Evolutionary conservation across 192 early-diverging fungal genomes (phyloP).

Genomic region (Podila horticola): DNA sequence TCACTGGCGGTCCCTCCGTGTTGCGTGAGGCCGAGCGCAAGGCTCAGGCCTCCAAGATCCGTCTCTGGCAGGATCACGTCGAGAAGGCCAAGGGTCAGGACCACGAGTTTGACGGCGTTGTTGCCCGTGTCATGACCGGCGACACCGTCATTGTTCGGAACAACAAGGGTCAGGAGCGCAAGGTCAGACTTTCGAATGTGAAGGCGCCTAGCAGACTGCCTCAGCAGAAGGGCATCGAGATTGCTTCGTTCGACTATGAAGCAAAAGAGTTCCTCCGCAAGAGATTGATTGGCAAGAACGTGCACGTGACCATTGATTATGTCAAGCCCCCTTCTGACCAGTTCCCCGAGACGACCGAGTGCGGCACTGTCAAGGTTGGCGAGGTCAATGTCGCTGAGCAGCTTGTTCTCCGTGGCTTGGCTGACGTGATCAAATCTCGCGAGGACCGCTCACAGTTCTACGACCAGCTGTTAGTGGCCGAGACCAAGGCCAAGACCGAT

Average conservation of each 20-base stretch:
- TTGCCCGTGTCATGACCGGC: conserved; percentile 63
- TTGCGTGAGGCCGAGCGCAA: conserved; percentile 82
- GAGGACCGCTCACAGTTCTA: conserved; percentile 87
- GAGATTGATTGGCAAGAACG: conserved; percentile 88
- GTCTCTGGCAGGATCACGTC: conserved; percentile 89
- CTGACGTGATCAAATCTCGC: conserved; percentile 87
- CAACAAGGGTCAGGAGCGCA: conserved; percentile 48
- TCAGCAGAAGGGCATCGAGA: conserved; percentile 71
- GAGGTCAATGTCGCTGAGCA: conserved; percentile 68
- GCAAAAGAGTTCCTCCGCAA: conserved; percentile 91
- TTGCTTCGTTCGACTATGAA: conserved; percentile 85
- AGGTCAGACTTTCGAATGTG: conserved; percentile 43
- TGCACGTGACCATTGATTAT: conserved; percentile 80
- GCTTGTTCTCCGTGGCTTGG: conserved; percentile 76
- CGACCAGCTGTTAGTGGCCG: conserved; percentile 86
- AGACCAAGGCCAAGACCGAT: conserved; percentile 76
- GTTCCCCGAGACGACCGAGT: conserved; percentile 84
- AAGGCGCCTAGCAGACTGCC: conserved; percentile 44
- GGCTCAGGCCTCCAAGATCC: conserved; percentile 83
- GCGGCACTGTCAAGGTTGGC: conserved; percentile 82
- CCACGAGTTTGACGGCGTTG: conserved; percentile 62
- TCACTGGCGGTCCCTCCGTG: conserved; percentile 75
- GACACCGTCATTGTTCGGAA: conserved; percentile 63
- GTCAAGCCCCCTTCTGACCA: conserved; percentile 88
- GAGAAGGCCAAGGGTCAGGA: conserved; percentile 61